Evolutionary conservation across 2,329 filamentous ascomycete species (phyloP).

Genomic region (Pseudogymnoascus sp.): DNA sequence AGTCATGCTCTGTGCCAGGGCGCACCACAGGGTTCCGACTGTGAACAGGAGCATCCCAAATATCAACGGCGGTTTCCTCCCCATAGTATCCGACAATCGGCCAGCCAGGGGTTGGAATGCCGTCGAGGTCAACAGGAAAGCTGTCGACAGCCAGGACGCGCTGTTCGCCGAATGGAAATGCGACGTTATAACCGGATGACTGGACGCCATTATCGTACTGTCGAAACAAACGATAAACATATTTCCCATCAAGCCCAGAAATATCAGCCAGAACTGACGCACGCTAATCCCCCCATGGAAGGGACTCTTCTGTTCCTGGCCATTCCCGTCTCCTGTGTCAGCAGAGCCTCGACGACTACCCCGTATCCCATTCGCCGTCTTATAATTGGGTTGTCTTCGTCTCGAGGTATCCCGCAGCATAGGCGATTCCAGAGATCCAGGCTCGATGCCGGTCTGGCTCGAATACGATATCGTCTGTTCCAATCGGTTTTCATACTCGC

Average conservation of each 20-base stretch:
- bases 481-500: not conserved
- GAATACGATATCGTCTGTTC: constrained; percentile 22
- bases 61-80: constrained; percentile 60
- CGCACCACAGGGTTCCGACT: constrained; percentile 62
- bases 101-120: constrained; percentile 70
- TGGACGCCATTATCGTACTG: constrained; percentile 73
- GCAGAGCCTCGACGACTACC: not conserved
- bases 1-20: constrained; percentile 57
- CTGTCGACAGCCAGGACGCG: constrained; percentile 75
- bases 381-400: constrained; percentile 17
- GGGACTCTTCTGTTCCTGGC: constrained; percentile 20
- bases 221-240: constrained; percentile 62
- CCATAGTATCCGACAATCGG: constrained; percentile 65
- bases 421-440: constrained; percentile 25
- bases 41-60: constrained; percentile 56
- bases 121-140: constrained; percentile 70
- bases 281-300: constrained; percentile 38
- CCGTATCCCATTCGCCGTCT: not conserved
- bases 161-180: constrained; percentile 71
- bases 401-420: constrained; percentile 24
- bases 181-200: constrained; percentile 73
- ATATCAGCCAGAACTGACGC: constrained; percentile 55
- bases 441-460: constrained; percentile 24
- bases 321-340: constrained; percentile 13
- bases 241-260: constrained; percentile 49